Percentiles rank a stretch among this genome's conserved stretches.
phyloP scores from a whole-genome alignment of 2,329 filamentous ascomycete species.

The Colletotrichum liriopes region DNA sequence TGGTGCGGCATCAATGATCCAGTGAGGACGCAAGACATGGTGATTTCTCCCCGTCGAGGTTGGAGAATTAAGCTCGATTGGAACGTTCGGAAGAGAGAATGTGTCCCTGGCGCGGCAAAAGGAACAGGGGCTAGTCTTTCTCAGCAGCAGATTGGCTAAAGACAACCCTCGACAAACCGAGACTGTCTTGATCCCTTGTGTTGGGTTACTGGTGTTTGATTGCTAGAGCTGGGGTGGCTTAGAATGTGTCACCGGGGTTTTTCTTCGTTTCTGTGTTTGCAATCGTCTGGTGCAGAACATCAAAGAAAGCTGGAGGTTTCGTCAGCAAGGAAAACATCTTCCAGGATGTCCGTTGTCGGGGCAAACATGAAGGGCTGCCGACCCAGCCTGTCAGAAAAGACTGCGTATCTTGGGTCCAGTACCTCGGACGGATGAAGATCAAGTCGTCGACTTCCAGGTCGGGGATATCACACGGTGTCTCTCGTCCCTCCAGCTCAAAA shows the following conservation, averaged over 20 bases:
- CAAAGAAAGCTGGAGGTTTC: background rate
- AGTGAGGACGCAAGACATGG: constrained; percentile 7
- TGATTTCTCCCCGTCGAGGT: background rate
- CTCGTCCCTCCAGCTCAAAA: constrained; percentile 32
- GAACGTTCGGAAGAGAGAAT: background rate
- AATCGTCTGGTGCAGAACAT: constrained; percentile 29
- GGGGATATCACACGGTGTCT: constrained; percentile 29
- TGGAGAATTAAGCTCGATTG: constrained; percentile 21
- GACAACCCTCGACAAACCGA: constrained; percentile 1
- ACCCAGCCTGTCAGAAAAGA: background rate
- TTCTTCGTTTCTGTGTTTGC: constrained; percentile 29
- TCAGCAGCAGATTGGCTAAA: constrained; percentile 17
- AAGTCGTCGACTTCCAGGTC: constrained; percentile 6
- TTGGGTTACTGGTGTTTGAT: constrained; percentile 3
- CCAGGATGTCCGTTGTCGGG: constrained; percentile 29
- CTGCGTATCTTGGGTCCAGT: background rate
- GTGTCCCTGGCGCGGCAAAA: constrained; percentile 17
- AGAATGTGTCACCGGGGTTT: constrained; percentile 8
- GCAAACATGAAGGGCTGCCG: constrained; percentile 19
- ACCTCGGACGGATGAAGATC: constrained; percentile 16
- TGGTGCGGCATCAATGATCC: constrained; percentile 23
- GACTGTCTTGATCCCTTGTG: constrained; percentile 30
- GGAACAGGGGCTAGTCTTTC: constrained; percentile 17
- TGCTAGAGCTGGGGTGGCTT: background rate
- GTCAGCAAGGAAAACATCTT: background rate